Percentiles rank a stretch among this genome's conserved stretches.
phyloP scores from a whole-genome alignment of 2,329 filamentous ascomycete genomes.

The Fulvia fulva region DNA sequence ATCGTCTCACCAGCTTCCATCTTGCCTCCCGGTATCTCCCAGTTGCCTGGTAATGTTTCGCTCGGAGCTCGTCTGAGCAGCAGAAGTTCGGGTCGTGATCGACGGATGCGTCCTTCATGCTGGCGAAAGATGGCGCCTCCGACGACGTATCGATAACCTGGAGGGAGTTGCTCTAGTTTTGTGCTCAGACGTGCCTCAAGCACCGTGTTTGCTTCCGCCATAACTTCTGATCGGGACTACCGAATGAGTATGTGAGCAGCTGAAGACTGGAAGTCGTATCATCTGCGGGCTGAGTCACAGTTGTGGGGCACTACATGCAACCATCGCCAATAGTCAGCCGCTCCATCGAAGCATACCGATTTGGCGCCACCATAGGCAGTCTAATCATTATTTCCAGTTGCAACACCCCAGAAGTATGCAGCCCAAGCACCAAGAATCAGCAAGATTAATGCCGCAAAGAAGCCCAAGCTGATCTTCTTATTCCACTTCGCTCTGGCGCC shows the following conservation, averaged over 20 bases:
- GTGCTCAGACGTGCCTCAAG: background rate
- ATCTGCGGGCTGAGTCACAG: too few species aligned
- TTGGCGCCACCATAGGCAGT: too few species aligned
- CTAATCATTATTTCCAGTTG: conserved; percentile 47
- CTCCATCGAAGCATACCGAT: too few species aligned
- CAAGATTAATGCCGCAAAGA: conserved; percentile 44
- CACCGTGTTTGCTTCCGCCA: too few species aligned
- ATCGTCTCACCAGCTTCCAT: conserved; percentile 10
- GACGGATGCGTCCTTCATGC: background rate
- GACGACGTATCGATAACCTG: conserved; percentile 6
- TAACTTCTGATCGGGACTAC: too few species aligned
- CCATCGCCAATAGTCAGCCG: too few species aligned
- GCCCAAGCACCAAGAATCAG: conserved; percentile 52
- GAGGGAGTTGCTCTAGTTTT: conserved; percentile 6
- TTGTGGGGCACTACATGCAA: too few species aligned
- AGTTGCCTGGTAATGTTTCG: conserved; percentile 12
- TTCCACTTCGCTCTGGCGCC: conserved; percentile 37
- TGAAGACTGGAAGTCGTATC: too few species aligned
- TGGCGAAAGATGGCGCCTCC: conserved; percentile 7
- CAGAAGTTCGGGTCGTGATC: conserved; percentile 5
- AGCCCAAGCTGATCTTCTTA: conserved; percentile 30
- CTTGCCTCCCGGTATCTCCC: conserved; percentile 14
- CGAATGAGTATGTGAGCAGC: too few species aligned
- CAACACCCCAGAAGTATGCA: conserved; percentile 60
- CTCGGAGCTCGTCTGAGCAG: conserved; percentile 5